Evolutionary conservation across 345 rosid genomes (phyloP).

Genomic region (Sisymbrium altissimum): DNA sequence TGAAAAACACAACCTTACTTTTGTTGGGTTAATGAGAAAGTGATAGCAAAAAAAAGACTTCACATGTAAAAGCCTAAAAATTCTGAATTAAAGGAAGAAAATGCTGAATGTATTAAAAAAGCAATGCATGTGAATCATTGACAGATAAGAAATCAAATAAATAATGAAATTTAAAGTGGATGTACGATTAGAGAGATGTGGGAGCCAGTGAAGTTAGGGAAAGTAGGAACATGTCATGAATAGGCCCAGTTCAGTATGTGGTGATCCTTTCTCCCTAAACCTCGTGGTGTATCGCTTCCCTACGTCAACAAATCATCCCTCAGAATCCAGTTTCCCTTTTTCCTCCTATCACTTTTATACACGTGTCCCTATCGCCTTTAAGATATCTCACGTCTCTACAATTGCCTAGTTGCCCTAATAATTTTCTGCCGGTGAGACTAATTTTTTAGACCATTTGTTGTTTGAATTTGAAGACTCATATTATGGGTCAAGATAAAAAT

Average conservation of each 20-base stretch:
- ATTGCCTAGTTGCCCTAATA: constrained; percentile 13
- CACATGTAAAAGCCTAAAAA: constrained; percentile 32
- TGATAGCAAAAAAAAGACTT: not conserved
- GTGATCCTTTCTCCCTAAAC: constrained; percentile 11
- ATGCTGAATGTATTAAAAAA: constrained; percentile 11
- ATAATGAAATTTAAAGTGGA: constrained; percentile 6
- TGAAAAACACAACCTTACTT: not conserved
- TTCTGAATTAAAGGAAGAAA: constrained; percentile 25
- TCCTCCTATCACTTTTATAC: not conserved
- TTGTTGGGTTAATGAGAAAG: not conserved
- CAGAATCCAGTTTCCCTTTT: constrained; percentile 4
- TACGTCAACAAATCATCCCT: constrained; percentile 23
- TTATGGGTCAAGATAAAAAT: not conserved
- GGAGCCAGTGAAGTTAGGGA: constrained; percentile 18
- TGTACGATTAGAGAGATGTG: constrained; percentile 23
- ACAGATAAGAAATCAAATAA: constrained; percentile 21
- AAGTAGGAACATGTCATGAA: constrained; percentile 31
- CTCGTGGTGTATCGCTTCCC: constrained; percentile 18
- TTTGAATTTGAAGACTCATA: constrained; percentile 10
- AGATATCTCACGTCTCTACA: constrained; percentile 18
- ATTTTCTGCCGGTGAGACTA: constrained; percentile 20
- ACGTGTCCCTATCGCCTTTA: constrained; percentile 26
- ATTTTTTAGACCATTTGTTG: not conserved
- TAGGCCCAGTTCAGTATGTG: constrained; percentile 25
- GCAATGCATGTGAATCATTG: constrained; percentile 31